phyloP scores from a whole-genome alignment of 1,284 basidiomycete species.

The Rhodotorula glutinis region DNA sequence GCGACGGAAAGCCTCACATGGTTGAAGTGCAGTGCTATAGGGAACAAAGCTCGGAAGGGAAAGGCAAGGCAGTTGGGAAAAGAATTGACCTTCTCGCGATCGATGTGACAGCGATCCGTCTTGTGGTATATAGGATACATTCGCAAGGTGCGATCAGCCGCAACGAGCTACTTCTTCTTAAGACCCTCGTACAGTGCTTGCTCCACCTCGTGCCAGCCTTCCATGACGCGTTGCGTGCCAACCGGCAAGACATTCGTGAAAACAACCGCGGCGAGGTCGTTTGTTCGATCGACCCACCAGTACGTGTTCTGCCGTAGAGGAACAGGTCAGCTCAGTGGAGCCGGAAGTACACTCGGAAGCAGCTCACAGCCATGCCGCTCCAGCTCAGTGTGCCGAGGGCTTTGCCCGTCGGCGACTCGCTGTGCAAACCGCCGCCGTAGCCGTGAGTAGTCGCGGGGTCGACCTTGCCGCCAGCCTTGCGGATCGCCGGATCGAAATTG shows the following conservation, averaged over 20 bases:
- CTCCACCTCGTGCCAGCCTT: background rate
- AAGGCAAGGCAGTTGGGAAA: no score
- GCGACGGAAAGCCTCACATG: no score
- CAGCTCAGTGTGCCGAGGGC: background rate
- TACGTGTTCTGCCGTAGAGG: slow-evolving; percentile 4
- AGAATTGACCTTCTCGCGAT: no score
- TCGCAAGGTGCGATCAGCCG: no score
- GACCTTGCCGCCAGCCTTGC: background rate
- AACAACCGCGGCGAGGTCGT: background rate
- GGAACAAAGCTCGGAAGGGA: no score
- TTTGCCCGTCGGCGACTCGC: background rate
- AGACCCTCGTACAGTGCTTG: slow-evolving; percentile 10
- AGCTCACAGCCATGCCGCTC: slow-evolving; percentile 15
- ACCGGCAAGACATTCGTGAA: slow-evolving; percentile 6
- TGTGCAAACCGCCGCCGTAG: slow-evolving; percentile 5
- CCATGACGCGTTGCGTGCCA: background rate
- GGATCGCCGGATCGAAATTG: background rate
- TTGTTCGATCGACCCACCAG: slow-evolving; percentile 10
- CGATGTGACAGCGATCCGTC: no score
- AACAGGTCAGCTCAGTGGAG: background rate
- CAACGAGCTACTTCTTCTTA: background rate
- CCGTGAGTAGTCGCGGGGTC: background rate
- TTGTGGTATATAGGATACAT: no score
- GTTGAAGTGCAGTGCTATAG: no score
- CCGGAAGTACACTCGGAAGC: no score